Conservation (phyloP, 2,329 filamentous ascomycete genomes). For the Rhinocladiella similis region DNA sequence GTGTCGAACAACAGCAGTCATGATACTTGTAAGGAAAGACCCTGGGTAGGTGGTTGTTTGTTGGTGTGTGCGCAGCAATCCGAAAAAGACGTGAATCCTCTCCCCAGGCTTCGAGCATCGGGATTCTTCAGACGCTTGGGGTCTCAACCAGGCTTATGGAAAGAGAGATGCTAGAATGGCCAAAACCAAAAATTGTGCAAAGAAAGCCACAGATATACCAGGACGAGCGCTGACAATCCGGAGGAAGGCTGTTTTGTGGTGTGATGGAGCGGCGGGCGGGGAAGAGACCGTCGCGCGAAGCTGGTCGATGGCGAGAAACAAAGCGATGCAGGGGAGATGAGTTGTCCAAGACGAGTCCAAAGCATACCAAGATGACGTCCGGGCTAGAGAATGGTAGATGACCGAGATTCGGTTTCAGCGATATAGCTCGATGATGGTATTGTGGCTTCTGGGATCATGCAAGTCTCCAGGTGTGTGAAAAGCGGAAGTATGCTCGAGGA, state of each 20-base stretch:
- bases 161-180: conserved; percentile 5
- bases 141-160: conserved; percentile 4
- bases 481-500: background rate
- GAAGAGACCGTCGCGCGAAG: background rate
- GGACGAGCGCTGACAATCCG: background rate
- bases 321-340: background rate
- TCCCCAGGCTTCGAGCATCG: background rate
- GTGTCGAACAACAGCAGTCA: conserved; percentile 11
- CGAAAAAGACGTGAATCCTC: background rate
- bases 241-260: background rate
- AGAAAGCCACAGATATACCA: conserved; percentile 10
- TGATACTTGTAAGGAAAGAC: conserved; percentile 2
- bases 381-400: conserved; percentile 7
- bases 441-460: background rate
- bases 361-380: background rate
- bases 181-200: conserved; percentile 9
- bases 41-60: background rate
- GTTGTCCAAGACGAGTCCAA: background rate
- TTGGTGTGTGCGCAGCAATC: background rate
- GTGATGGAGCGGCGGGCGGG: background rate
- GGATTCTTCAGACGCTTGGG: conserved; percentile 3
- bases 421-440: background rate
- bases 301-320: background rate
- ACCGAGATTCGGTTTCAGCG: conserved; percentile 20
- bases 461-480: background rate